Evolutionary conservation across 2,329 filamentous ascomycete genomes (phyloP), one percentile per base, ranked within the genome.

Genomic region (Fusarium annulatum): DNA sequence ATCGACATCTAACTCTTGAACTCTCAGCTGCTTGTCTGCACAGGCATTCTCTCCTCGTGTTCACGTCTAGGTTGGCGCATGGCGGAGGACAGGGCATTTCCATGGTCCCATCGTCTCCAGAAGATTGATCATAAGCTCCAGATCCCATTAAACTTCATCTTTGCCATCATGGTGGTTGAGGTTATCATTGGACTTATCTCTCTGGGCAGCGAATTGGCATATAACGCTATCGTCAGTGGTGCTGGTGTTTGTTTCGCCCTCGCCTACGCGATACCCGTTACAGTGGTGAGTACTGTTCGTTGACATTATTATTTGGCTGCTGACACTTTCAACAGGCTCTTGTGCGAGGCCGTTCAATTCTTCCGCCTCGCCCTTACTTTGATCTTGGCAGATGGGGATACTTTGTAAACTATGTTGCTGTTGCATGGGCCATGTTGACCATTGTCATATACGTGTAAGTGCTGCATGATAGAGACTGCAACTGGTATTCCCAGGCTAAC

Each of bases 1-100:
- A 3, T 12, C 9, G 12, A 15, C 26, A 48, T 6, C 45, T 48
- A 16, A 48, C 19, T 7, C 19, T 28, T 12, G 3, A 48, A 30
- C 3, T 21, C 2, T 10, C 19, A 64, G 67, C 23, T 70, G 7
- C 52, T 69, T 6, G 55, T 64, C 7, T 70, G 67, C 11, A 64
- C 64, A 0, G 59, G 65, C 1, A 61, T 68, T 9, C 38, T 68
- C 3, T 68, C 57, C 12, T 67, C 63, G 0, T 62, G 64, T 7
- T 71, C 68, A 18, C 68, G 68, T 4, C 60, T 71, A 3, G 68
- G 59, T 10, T 71, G 68, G 68, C 51, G 68, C 3, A 64, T 71
- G 68, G 68, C 68, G 0, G 41, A 64, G 18, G 68, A 71, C 3
- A 64, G 30, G 15, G 68, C 68, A 19, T 71, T 71, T 4, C 68